phyloP scores from a whole-genome alignment of 2,329 filamentous ascomycete genomes.

The Graphilbum ipis-grandicollis region DNA sequence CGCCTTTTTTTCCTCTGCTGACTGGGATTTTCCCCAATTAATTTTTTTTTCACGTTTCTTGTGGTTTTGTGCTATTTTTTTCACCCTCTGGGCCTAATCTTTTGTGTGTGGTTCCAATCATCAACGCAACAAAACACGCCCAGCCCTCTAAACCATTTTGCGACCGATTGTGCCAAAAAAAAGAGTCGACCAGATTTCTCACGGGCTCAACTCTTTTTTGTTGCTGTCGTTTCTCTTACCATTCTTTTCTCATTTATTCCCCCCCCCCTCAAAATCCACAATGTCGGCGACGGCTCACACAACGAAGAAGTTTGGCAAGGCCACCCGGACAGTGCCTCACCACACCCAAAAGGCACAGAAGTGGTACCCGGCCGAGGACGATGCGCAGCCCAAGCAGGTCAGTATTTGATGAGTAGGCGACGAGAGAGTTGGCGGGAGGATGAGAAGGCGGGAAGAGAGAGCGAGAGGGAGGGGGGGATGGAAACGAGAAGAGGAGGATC shows the following conservation, averaged over 20 bases:
- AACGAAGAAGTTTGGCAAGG: conserved; percentile 88
- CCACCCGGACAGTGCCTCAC: conserved; percentile 79
- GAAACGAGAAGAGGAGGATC: too few relatives aligned
- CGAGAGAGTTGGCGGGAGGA: too few relatives aligned
- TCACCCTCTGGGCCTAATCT: background rate
- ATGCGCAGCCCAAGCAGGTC: conserved; percentile 83
- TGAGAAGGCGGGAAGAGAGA: too few relatives aligned
- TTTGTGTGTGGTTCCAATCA: background rate
- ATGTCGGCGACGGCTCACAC: conserved; percentile 55
- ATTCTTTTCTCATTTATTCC: conserved; percentile 4
- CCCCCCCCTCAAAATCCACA: conserved; percentile 17
- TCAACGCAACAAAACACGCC: conserved; percentile 2
- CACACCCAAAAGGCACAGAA: conserved; percentile 86
- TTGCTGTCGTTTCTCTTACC: conserved; percentile 1
- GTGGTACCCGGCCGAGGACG: conserved; percentile 97
- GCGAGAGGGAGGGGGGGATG: too few relatives aligned
- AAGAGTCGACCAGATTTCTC: conserved; percentile 1
- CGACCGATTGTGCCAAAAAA: conserved; percentile 3
- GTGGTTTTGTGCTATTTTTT: conserved; percentile 5
- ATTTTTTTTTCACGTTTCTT: conserved; percentile 6
- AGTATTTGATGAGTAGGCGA: conserved; percentile 27
- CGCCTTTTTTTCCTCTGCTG: conserved; percentile 6
- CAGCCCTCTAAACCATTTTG: conserved; percentile 4
- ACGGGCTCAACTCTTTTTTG: background rate
- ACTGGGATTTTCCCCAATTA: conserved; percentile 8